Evolutionary conservation across 495 filamentous ascomycete genomes (phyloP).

Genomic region (Talaromyces ruber): DNA sequence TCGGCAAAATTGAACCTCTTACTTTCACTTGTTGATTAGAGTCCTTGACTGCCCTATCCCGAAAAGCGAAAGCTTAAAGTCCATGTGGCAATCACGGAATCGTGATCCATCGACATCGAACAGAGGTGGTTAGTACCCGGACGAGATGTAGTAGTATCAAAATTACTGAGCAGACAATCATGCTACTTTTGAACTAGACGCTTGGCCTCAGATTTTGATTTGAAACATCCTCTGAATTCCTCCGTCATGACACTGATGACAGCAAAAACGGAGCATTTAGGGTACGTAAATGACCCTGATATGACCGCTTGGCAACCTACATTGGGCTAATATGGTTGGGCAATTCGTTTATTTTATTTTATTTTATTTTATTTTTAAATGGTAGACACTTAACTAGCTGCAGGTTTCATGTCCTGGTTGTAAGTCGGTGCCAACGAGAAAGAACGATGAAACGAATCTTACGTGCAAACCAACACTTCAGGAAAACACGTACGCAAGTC

Average conservation of each 20-base stretch:
- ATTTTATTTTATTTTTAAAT: no score
- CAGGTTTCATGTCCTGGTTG: neutral
- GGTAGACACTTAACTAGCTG: neutral
- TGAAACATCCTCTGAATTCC: neutral
- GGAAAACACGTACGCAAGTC: neutral
- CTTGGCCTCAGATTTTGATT: neutral
- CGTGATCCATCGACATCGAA: neutral
- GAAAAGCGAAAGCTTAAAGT: neutral
- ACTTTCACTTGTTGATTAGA: neutral
- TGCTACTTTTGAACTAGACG: neutral
- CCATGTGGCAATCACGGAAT: neutral
- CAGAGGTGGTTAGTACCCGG: neutral
- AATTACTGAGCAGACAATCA: neutral
- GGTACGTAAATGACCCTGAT: neutral
- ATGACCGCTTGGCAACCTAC: neutral
- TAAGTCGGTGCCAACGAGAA: neutral
- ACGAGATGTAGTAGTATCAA: neutral
- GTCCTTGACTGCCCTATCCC: neutral
- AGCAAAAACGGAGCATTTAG: neutral
- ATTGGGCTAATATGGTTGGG: neutral
- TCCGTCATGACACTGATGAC: neutral
- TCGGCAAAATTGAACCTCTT: neutral
- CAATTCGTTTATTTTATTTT: no score
- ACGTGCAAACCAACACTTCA: neutral
- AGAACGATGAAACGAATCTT: neutral